These are phyloP conservation scores for Xylariales sp. DNA, from an alignment of 2,329 filamentous ascomycete species.

Conservation along the genomic window DNA sequence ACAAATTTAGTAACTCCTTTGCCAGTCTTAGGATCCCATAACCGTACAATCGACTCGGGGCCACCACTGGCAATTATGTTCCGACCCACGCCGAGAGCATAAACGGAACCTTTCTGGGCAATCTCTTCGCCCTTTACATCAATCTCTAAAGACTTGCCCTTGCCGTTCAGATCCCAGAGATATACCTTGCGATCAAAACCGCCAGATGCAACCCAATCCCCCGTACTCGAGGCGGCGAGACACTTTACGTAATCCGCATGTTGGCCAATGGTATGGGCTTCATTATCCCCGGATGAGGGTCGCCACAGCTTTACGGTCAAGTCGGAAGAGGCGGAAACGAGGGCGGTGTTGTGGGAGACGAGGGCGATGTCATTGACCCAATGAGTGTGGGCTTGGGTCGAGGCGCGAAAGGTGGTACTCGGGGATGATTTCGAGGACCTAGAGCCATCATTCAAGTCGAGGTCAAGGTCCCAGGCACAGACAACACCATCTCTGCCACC, in stretches of 20 bases:
- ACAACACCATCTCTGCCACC: conserved; percentile 95
- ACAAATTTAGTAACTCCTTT: conserved; percentile 96
- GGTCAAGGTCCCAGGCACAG: conserved; percentile 92
- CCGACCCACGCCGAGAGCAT: conserved; percentile 83
- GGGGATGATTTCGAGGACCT: conserved; percentile 56
- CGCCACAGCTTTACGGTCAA: conserved; percentile 94
- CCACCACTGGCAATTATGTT: conserved; percentile 91
- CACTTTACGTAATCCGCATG: conserved; percentile 98
- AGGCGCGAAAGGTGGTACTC: conserved; percentile 69
- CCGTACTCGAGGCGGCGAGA: conserved; percentile 77
- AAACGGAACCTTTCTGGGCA: conserved; percentile 92
- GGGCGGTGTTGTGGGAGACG: conserved; percentile 78
- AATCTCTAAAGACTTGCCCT: conserved; percentile 87
- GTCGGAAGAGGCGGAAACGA: conserved; percentile 94
- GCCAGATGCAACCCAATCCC: conserved; percentile 92
- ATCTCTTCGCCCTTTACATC: conserved; percentile 85
- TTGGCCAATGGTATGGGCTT: conserved; percentile 85
- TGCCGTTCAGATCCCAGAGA: conserved; percentile 92
- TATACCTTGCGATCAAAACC: conserved; percentile 92
- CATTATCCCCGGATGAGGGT: conserved; percentile 73
- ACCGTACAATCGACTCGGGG: conserved; percentile 89
- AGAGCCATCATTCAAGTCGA: conserved; percentile 63
- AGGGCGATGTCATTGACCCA: conserved; percentile 96
- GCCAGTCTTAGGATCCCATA: conserved; percentile 91
- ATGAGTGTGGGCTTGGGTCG: conserved; percentile 84